Evolutionary conservation across 257 asterid species (phyloP).

Genomic region (Salvia miltiorrhiza): DNA sequence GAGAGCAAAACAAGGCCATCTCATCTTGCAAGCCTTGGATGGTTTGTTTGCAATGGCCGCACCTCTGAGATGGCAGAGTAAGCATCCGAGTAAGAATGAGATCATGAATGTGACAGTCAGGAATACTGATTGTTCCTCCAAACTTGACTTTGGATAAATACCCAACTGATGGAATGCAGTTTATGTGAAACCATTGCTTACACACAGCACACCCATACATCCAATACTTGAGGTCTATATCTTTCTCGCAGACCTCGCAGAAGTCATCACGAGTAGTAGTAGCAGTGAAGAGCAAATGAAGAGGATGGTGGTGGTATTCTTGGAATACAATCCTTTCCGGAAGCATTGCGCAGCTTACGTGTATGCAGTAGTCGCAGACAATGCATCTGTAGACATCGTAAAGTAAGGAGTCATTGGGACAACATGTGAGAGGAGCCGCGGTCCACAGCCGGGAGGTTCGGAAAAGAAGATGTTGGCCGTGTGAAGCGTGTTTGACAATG

Average conservation of each 20-base stretch:
- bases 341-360: background rate
- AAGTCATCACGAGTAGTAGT: background rate
- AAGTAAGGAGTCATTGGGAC: background rate
- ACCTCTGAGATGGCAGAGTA: background rate
- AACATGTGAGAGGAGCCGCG: background rate
- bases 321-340: background rate
- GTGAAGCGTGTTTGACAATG: background rate
- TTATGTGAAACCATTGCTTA: background rate
- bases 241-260: background rate
- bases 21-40: background rate
- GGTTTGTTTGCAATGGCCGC: background rate
- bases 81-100: constrained; percentile 16
- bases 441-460: background rate
- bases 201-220: background rate
- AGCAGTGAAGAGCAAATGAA: background rate
- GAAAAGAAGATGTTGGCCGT: constrained; percentile 1
- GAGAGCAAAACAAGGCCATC: constrained; percentile 2
- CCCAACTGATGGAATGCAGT: constrained; percentile 16
- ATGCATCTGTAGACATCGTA: background rate
- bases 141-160: background rate
- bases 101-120: background rate
- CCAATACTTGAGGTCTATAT: background rate
- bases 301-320: constrained; percentile 11
- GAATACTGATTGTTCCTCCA: background rate
- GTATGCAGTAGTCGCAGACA: background rate